Percentiles rank a stretch among this genome's conserved stretches.
phyloP scores from a whole-genome alignment of 202 grass and related monocot species.

The Setaria italica region DNA sequence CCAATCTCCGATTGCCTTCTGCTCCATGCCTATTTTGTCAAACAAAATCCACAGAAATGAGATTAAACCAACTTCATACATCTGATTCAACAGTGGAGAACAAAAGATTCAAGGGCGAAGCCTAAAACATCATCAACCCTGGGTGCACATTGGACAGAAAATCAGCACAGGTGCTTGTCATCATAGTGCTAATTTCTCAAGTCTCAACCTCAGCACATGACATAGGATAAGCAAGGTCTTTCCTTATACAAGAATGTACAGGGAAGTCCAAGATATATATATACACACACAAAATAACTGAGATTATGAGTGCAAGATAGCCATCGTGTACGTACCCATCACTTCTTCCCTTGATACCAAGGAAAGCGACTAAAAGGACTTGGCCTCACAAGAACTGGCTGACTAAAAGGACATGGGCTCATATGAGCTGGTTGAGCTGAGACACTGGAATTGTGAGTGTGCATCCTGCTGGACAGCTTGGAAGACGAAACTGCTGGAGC shows the following conservation, averaged over 20 bases:
- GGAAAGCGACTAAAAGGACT: slow-evolving; percentile 19
- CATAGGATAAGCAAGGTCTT: background rate
- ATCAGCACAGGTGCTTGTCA: background rate
- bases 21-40: too few species aligned
- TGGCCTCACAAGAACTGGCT: slow-evolving; percentile 16
- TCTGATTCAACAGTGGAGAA: background rate
- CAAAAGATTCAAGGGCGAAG: background rate
- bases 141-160: background rate
- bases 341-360: slow-evolving; percentile 29
- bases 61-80: background rate
- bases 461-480: background rate
- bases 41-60: background rate
- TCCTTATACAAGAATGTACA: slow-evolving; percentile 8
- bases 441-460: background rate
- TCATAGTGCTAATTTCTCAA: background rate
- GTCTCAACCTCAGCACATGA: background rate
- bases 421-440: slow-evolving; percentile 20
- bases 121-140: background rate
- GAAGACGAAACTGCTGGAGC: background rate
- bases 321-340: background rate
- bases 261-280: slow-evolving; percentile 1
- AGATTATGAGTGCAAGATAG: background rate
- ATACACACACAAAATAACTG: slow-evolving; percentile 40
- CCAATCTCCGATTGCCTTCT: too few species aligned
- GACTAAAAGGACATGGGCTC: background rate